Base-by-base conservation (phyloP, 176 grass and related monocot species). In the Oryza rufipogon region DNA sequence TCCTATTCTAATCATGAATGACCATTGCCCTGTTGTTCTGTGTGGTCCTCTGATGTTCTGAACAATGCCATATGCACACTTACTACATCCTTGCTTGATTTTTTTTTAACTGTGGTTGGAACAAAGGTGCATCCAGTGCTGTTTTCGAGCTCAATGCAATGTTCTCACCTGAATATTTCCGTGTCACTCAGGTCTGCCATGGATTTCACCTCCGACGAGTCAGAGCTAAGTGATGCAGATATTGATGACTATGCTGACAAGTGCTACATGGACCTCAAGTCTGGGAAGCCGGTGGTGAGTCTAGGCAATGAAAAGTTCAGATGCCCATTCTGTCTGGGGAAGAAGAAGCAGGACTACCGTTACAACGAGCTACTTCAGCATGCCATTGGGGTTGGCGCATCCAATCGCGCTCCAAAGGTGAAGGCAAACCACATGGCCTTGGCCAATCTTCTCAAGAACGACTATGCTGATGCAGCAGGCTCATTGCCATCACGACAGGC, bases 321-420 rank as follows among this genome's bases (percentile, higher is more conserved):
- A 64, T 94, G 92, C 22, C 81, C 89, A 1, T 94, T 91, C 80
- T 91, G 86, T 74, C 71, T 45, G 0, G 89, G 89, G 25, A 89
- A 89, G 79, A 94, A 89, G 87, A 91, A 91, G 80, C 86, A 87
- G 36, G 87, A 91, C 68, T 94, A 94, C 81, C 68, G 17, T 15
- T 79, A 82, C 66, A 85, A 68, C 3, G 89, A 94, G 34, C 47
- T 94, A 26, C 89, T 94, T 45, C 86, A 94, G 63, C 89, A 94
- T 36, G 86, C 92, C 1, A 54, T 73, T 28, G 86, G 84, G 52
- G 52, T 89, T 8, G 87, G 89, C 4, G 73, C 84, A 49, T 94
- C 92, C 45, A 94, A 87, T 68, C 71, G 89, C 25, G 58, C 82
- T n/a, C 68, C 63, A 9, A 89, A 84, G 70, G 81, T 87, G 36